Evolutionary conservation across 176 grass and related monocot species (phyloP).

Genomic region (Areca catechu): DNA sequence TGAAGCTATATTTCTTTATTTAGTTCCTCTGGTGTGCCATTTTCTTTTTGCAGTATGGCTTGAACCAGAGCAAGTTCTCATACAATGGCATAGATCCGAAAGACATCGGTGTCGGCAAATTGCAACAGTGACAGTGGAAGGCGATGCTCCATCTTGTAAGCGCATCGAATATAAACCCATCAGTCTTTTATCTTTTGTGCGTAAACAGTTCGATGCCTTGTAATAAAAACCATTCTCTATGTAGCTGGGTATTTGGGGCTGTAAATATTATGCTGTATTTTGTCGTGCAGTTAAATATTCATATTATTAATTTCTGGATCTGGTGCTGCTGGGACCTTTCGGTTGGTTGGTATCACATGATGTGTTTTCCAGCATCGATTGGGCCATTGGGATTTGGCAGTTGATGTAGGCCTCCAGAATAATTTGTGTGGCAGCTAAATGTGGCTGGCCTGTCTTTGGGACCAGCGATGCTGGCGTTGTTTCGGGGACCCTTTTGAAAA

Average conservation of each 20-base stretch:
- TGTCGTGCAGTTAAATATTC: conserved; percentile 1
- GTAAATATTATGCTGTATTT: not conserved
- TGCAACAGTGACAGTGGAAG: not conserved
- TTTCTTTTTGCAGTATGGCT: conserved; percentile 25
- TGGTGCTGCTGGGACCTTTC: not conserved
- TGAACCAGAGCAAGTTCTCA: conserved; percentile 23
- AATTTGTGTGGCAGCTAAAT: too few species aligned
- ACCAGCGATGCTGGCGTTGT: too few species aligned
- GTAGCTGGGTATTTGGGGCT: too few species aligned
- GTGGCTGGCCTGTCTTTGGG: too few species aligned
- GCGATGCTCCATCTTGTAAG: not conserved
- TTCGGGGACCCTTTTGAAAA: too few species aligned
- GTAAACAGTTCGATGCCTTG: too few species aligned
- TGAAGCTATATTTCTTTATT: too few species aligned
- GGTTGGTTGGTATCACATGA: conserved; percentile 1
- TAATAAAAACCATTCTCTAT: too few species aligned
- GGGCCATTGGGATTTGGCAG: not conserved
- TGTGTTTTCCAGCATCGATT: not conserved
- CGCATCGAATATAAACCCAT: not conserved
- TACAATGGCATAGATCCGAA: conserved; percentile 16
- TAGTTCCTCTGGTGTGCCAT: too few species aligned
- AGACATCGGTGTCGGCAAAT: conserved; percentile 1
- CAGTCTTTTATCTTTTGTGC: too few species aligned
- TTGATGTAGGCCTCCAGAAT: not conserved
- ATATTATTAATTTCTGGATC: not conserved